A percentile compares a stretch with the other conserved stretches of the same genome.
phyloP scores from a whole-genome alignment of 116 monocot species.

The Phalaenopsis hybrid region DNA sequence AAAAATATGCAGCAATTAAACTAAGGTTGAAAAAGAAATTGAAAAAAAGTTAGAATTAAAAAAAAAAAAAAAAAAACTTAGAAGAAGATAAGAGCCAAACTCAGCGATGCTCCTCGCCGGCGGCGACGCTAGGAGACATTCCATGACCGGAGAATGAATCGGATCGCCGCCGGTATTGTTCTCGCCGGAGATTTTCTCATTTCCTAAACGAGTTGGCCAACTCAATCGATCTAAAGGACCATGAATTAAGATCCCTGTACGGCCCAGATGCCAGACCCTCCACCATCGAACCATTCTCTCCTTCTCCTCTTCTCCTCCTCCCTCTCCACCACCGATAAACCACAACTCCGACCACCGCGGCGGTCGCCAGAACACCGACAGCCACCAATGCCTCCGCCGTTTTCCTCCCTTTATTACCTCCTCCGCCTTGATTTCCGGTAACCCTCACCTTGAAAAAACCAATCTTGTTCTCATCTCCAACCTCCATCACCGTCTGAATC shows the following conservation, averaged over 20 bases:
- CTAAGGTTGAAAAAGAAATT: too few relatives aligned
- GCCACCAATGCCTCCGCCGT: constrained; percentile 5
- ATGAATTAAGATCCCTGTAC: constrained; percentile 19
- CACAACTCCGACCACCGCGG: neutral
- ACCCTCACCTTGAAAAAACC: constrained; percentile 77
- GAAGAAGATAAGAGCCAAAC: neutral
- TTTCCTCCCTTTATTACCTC: neutral
- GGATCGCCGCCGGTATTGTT: neutral
- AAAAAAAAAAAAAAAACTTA: too few relatives aligned
- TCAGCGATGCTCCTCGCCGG: neutral
- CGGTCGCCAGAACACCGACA: neutral
- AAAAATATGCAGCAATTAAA: too few relatives aligned
- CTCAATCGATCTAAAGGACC: constrained; percentile 17
- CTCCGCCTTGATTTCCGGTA: neutral
- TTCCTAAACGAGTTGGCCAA: constrained; percentile 13
- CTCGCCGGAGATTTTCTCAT: neutral
- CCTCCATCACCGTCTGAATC: constrained; percentile 45
- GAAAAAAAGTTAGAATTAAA: too few relatives aligned
- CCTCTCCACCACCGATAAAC: constrained; percentile 13
- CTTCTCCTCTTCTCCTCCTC: neutral
- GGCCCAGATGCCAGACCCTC: neutral
- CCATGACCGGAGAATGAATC: neutral
- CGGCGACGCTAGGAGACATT: neutral
- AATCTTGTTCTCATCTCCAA: constrained; percentile 29
- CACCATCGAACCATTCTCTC: neutral